Evolutionary conservation across 345 rosid species (phyloP).

Genomic region (Isatis tinctoria): DNA sequence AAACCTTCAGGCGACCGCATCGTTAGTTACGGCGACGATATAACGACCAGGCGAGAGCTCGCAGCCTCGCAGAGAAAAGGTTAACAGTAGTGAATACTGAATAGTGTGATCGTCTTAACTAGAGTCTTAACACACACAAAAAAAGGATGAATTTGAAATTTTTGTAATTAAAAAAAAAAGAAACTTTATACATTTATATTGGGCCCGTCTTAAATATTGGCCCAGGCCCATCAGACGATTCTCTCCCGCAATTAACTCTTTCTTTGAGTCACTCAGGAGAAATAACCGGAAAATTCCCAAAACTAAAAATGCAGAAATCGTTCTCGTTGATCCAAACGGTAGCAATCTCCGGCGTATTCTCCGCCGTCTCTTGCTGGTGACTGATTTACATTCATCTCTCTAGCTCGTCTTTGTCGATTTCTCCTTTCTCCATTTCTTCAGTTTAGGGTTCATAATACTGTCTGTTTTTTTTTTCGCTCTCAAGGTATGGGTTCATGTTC

Average conservation of each 20-base stretch:
- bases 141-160: no score
- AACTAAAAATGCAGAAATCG: conserved; percentile 44
- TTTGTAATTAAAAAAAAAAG: no score
- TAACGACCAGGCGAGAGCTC: not conserved
- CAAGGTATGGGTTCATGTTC: conserved; percentile 93
- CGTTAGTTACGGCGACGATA: not conserved
- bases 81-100: no score
- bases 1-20: not conserved
- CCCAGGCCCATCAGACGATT: not conserved
- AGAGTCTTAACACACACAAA: no score
- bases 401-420: not conserved
- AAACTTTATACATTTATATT: not conserved
- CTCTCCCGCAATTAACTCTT: conserved; percentile 8
- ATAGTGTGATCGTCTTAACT: no score
- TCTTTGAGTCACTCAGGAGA: not conserved
- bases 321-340: conserved; percentile 73
- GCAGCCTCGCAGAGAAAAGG: no score
- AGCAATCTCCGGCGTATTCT: conserved; percentile 73
- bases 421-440: not conserved
- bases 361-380: conserved; percentile 77
- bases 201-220: not conserved
- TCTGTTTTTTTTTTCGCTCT: not conserved
- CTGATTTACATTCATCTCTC: not conserved
- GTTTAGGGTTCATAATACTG: not conserved
- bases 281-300: not conserved